Evolutionary conservation across 495 filamentous ascomycete species (phyloP).

Genomic region (Filosporella fistucella): DNA sequence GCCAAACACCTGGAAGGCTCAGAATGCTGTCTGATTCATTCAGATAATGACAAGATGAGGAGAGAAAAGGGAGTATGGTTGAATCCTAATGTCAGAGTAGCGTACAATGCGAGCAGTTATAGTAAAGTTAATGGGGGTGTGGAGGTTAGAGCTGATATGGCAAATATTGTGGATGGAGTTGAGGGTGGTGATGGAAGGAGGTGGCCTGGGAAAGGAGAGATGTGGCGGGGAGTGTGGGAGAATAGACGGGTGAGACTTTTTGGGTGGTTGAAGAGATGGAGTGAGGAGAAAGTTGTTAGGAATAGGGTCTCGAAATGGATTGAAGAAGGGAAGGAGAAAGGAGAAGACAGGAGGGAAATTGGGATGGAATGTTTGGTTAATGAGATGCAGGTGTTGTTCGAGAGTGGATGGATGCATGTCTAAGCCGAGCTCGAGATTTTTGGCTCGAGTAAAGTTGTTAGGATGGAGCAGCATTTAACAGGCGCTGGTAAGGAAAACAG

Average conservation of each 20-base stretch:
- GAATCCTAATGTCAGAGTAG: constrained; percentile 76
- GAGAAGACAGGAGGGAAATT: constrained; percentile 47
- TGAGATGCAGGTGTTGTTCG: constrained; percentile 77
- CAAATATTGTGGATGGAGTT: background rate
- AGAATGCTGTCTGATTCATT: constrained; percentile 82
- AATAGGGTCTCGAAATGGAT: constrained; percentile 33
- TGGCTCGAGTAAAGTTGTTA: too few relatives aligned
- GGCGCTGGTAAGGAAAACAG: too few relatives aligned
- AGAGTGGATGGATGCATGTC: constrained; percentile 75
- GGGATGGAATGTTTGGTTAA: constrained; percentile 68
- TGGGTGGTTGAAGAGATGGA: constrained; percentile 26
- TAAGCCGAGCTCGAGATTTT: too few relatives aligned
- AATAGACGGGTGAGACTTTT: constrained; percentile 54
- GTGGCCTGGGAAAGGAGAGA: constrained; percentile 36
- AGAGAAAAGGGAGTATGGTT: constrained; percentile 62
- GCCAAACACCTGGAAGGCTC: constrained; percentile 66
- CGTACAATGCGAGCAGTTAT: constrained; percentile 59
- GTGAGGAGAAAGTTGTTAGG: constrained; percentile 35
- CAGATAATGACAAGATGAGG: constrained; percentile 57
- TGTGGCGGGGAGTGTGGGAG: constrained; percentile 46
- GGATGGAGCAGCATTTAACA: too few relatives aligned
- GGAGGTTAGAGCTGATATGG: background rate
- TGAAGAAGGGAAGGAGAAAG: constrained; percentile 22
- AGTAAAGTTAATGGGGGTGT: constrained; percentile 37
- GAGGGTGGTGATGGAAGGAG: constrained; percentile 2